phyloP scores from a whole-genome alignment of 2,329 filamentous ascomycete genomes.

The Colletotrichum neosansevieriae region DNA sequence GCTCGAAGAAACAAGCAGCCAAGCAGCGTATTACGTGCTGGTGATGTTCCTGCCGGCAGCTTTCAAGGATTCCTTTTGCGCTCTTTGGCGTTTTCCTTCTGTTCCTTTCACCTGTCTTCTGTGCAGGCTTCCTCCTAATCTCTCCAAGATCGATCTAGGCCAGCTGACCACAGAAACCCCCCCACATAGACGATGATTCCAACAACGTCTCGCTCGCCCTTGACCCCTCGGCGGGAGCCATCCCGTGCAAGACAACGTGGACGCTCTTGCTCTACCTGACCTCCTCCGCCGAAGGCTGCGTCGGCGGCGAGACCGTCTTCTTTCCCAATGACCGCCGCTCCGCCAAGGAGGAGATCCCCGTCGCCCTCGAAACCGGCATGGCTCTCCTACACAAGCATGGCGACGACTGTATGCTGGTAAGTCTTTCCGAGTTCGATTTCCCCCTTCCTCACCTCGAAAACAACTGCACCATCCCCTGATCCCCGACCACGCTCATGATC shows the following conservation, averaged over 20 bases:
- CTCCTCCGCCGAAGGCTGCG: conserved; percentile 69
- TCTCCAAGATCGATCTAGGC: conserved; percentile 14
- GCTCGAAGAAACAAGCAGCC: conserved; percentile 10
- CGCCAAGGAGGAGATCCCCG: conserved; percentile 74
- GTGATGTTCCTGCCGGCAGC: neutral
- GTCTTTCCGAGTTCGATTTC: conserved; percentile 44
- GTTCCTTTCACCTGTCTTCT: conserved; percentile 29
- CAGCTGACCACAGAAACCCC: conserved; percentile 26
- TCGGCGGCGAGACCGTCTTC: conserved; percentile 92
- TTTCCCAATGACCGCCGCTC: conserved; percentile 76
- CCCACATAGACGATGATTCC: conserved; percentile 81
- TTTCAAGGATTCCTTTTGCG: conserved; percentile 1
- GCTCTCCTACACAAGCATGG: conserved; percentile 90
- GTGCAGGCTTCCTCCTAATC: conserved; percentile 32
- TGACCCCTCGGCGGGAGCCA: conserved; percentile 50
- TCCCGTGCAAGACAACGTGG: conserved; percentile 81
- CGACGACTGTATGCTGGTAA: conserved; percentile 83
- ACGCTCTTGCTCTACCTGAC: conserved; percentile 91
- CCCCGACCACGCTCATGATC: conserved; percentile 8
- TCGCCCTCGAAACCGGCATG: conserved; percentile 85
- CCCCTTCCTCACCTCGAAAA: neutral
- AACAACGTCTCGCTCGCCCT: conserved; percentile 68
- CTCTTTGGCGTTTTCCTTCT: conserved; percentile 21
- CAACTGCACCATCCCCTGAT: conserved; percentile 24
- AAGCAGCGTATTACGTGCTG: neutral